Conservation (phyloP, 192 early-diverging fungal genomes). For the Backusella luteola region DNA sequence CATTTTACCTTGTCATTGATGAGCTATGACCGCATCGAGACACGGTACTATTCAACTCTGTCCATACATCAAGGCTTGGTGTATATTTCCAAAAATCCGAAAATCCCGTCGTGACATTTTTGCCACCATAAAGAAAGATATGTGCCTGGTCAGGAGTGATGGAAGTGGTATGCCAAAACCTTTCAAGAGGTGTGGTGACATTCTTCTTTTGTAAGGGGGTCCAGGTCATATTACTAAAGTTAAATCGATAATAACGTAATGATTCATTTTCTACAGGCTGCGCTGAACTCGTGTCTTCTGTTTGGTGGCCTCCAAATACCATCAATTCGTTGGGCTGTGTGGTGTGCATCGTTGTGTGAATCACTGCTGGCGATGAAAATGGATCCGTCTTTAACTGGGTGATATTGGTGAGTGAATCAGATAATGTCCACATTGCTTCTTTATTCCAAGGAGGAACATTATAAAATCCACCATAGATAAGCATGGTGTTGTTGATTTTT, state of each 20-base stretch:
- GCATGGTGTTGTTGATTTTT: constrained; percentile 15
- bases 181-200: constrained; percentile 7
- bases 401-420: background rate
- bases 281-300: background rate
- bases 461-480: constrained; percentile 22
- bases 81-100: constrained; percentile 20
- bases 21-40: constrained; percentile 17
- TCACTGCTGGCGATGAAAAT: constrained; percentile 8
- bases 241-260: constrained; percentile 16
- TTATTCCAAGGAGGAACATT: constrained; percentile 20
- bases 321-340: background rate
- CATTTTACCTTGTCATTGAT: constrained; percentile 13
- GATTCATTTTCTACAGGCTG: background rate
- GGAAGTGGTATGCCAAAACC: constrained; percentile 20
- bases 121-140: constrained; percentile 16
- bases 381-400: constrained; percentile 16
- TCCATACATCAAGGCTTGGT: background rate
- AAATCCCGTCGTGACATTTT: background rate
- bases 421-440: constrained; percentile 17
- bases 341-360: background rate
- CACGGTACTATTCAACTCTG: background rate
- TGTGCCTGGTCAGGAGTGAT: background rate
- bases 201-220: constrained; percentile 13
- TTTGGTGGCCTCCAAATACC: constrained; percentile 17
- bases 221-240: constrained; percentile 7